Percentiles rank a stretch among this genome's conserved stretches.
Evolutionary conservation across 805 yeast species (phyloP).

Genomic region (Tanozyma kutaoensis): DNA sequence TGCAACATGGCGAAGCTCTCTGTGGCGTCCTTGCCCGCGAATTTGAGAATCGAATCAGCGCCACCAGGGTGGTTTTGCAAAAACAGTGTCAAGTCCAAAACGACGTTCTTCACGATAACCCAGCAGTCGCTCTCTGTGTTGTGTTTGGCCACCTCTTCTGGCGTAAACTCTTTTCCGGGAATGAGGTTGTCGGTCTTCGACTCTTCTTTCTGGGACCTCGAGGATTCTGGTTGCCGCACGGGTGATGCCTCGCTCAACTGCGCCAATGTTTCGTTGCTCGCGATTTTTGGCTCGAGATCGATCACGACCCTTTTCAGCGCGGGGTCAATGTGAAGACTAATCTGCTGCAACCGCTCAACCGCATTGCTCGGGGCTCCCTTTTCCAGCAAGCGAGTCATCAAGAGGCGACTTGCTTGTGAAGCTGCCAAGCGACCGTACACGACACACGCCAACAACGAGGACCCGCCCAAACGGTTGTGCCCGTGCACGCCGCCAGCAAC

Average conservation of each 20-base stretch:
- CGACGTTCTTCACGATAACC: constrained; percentile 40
- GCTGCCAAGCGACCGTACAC: constrained; percentile 32
- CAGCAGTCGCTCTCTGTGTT: constrained; percentile 35
- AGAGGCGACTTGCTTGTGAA: constrained; percentile 22
- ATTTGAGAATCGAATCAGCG: constrained; percentile 34
- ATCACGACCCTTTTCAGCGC: constrained; percentile 17
- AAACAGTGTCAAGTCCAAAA: constrained; percentile 33
- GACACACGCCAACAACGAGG: constrained; percentile 30
- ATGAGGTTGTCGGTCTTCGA: constrained; percentile 15
- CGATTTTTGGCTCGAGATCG: constrained; percentile 10
- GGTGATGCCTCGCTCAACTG: constrained; percentile 1
- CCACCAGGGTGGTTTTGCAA: constrained; percentile 48
- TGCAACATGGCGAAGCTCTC: constrained; percentile 41
- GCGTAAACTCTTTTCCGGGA: constrained; percentile 34
- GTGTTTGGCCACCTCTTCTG: constrained; percentile 34
- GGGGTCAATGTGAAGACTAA: constrained; percentile 27
- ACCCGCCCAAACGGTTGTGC: constrained; percentile 29
- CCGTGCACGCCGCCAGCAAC: constrained; percentile 35
- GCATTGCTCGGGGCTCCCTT: constrained; percentile 1
- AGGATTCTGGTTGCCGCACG: too few species aligned
- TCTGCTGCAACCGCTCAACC: constrained; percentile 6
- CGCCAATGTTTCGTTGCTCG: too few species aligned
- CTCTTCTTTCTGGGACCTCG: too few species aligned
- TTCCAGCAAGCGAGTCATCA: constrained; percentile 4
- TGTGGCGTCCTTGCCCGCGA: constrained; percentile 36